Conservation (phyloP, 129 eudicot species). For the Erigeron canadensis region DNA sequence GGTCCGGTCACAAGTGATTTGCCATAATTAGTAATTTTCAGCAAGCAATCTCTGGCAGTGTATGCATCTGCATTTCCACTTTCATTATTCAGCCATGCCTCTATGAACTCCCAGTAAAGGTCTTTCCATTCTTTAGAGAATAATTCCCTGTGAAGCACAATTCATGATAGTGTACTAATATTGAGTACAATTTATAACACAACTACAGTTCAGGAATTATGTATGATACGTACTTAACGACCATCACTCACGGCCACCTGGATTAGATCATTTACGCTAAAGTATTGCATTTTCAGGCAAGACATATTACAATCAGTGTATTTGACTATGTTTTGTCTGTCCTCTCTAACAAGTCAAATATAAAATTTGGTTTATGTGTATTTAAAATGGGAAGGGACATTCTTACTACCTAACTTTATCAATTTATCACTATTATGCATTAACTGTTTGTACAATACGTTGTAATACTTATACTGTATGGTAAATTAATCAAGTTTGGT, state of each 20-base stretch:
- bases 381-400: too few relatives aligned
- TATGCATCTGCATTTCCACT: constrained; percentile 42
- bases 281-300: too few relatives aligned
- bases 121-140: constrained; percentile 87
- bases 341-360: too few relatives aligned
- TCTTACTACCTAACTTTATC: too few relatives aligned
- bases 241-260: not conserved
- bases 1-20: constrained; percentile 65
- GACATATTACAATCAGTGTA: not conserved
- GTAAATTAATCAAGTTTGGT: too few relatives aligned
- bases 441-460: too few relatives aligned
- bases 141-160: constrained; percentile 59
- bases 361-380: too few relatives aligned
- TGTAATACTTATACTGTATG: too few relatives aligned
- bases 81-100: constrained; percentile 55
- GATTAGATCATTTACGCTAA: not conserved
- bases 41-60: constrained; percentile 85
- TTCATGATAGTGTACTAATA: constrained; percentile 10
- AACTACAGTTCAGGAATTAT: constrained; percentile 8
- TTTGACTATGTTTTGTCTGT: too few relatives aligned
- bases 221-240: not conserved
- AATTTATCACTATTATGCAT: too few relatives aligned
- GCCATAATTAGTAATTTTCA: constrained; percentile 63
- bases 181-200: too few relatives aligned
- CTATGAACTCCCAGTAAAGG: constrained; percentile 81